A percentile compares a stretch with the other conserved stretches of the same genome.
Conservation (phyloP, 129 eudicot genomes). For the Erigeron canadensis region DNA sequence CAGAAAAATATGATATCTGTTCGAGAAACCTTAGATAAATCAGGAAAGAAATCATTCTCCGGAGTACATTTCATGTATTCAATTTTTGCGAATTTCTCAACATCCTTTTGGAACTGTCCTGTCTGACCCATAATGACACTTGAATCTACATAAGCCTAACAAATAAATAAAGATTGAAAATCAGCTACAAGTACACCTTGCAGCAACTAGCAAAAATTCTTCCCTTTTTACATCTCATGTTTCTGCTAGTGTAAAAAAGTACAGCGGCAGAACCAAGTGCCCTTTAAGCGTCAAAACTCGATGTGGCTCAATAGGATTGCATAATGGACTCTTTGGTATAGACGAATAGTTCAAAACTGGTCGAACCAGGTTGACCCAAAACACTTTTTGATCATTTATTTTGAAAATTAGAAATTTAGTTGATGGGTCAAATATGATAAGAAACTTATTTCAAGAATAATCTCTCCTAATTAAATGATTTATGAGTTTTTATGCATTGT, state of each 20-base stretch:
- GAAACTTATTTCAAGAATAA: not conserved
- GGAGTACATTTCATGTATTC: conserved; percentile 93
- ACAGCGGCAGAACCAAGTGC: not conserved
- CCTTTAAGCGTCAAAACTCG: not conserved
- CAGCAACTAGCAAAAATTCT: conserved; percentile 1
- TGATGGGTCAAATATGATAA: not conserved
- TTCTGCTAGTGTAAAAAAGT: not conserved
- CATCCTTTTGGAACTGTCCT: conserved; percentile 64
- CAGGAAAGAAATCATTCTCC: conserved; percentile 95
- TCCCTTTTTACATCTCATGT: conserved; percentile 8
- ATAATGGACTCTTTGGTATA: not conserved
- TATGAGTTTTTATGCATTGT: not conserved
- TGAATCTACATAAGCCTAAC: conserved; percentile 96
- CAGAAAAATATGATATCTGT: conserved; percentile 95
- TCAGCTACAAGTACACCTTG: not conserved
- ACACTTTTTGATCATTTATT: not conserved
- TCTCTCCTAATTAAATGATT: not conserved
- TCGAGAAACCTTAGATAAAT: conserved; percentile 63
- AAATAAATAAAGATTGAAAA: not conserved
- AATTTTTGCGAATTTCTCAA: conserved; percentile 65
- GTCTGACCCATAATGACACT: conserved; percentile 97
- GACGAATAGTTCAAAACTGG: not conserved
- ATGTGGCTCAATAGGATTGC: not conserved
- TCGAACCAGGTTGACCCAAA: not conserved
- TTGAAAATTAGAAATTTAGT: no score